Percentiles rank a stretch among this genome's conserved stretches.
Conservation (phyloP, 441 rosid genomes). For the Populus hybrid region DNA sequence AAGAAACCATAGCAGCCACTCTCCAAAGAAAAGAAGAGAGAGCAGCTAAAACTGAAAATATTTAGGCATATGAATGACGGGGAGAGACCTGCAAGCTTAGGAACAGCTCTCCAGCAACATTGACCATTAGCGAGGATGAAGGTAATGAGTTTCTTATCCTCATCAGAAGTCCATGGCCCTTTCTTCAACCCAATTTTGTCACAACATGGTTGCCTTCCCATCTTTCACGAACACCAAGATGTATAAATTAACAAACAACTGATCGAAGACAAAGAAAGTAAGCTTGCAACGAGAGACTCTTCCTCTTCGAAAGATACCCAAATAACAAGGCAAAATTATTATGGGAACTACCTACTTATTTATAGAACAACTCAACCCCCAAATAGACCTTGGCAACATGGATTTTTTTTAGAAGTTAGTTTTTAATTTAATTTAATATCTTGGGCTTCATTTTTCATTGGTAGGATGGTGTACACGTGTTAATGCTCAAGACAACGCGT, state of each 20-base stretch:
- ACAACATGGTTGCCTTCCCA: conserved; percentile 97
- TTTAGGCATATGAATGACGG: background rate
- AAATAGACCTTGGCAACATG: background rate
- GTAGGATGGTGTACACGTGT: conserved; percentile 24
- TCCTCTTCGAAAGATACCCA: background rate
- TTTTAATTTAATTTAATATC: background rate
- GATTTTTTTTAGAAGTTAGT: background rate
- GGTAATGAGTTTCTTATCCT: conserved; percentile 85
- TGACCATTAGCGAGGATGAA: conserved; percentile 94
- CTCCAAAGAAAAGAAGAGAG: background rate
- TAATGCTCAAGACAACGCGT: conserved; percentile 22
- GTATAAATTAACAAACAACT: too few species aligned
- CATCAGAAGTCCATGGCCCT: conserved; percentile 98
- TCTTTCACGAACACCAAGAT: too few species aligned
- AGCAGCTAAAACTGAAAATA: background rate
- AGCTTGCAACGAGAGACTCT: background rate
- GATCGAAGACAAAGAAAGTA: background rate
- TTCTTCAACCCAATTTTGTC: conserved; percentile 94
- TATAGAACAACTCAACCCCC: conserved; percentile 7
- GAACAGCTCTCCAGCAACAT: conserved; percentile 96
- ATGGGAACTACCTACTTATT: conserved; percentile 11
- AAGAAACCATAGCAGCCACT: background rate
- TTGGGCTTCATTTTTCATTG: background rate
- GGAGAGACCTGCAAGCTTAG: conserved; percentile 82
- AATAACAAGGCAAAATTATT: background rate